phyloP scores from a whole-genome alignment of 2,329 filamentous ascomycete species.

The Lecanicillium sp. region DNA sequence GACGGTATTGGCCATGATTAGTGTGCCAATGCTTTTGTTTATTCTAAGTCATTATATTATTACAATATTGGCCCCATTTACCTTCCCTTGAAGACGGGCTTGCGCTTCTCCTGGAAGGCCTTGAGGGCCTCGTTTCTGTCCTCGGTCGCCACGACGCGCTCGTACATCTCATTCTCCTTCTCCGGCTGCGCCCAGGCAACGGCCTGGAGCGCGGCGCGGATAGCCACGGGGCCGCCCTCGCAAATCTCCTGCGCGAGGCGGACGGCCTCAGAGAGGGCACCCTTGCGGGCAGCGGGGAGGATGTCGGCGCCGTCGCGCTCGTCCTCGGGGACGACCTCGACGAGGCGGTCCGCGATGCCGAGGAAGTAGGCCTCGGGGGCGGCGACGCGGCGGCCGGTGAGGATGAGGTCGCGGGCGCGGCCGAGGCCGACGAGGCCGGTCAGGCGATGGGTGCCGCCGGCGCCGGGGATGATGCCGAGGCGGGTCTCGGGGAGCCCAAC shows the following conservation, averaged over 20 bases:
- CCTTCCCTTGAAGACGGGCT: conserved; percentile 51
- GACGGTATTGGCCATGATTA: no score
- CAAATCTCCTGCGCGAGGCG: conserved; percentile 78
- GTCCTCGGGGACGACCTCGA: conserved; percentile 64
- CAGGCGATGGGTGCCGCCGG: conserved; percentile 85
- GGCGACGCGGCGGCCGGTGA: conserved; percentile 81
- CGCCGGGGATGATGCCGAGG: conserved; percentile 89
- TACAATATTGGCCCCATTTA: conserved; percentile 24
- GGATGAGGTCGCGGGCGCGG: conserved; percentile 81
- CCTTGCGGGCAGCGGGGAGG: conserved; percentile 54
- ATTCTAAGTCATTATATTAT: conserved; percentile 1
- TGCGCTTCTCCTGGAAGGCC: conserved; percentile 68
- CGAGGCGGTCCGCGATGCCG: conserved; percentile 82
- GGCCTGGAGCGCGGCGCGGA: conserved; percentile 72
- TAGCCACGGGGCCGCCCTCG: conserved; percentile 79
- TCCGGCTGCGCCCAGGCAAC: conserved; percentile 66
- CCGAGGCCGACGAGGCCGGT: conserved; percentile 72
- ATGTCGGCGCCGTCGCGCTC: conserved; percentile 36
- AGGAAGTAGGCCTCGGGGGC: conserved; percentile 86
- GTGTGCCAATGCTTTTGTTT: neutral
- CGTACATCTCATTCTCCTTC: conserved; percentile 83
- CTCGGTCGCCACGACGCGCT: conserved; percentile 73
- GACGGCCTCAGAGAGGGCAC: conserved; percentile 70
- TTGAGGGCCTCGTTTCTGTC: conserved; percentile 82
- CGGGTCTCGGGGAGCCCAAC: conserved; percentile 88